Evolutionary conservation across 2,329 filamentous ascomycete genomes (phyloP).

Genomic region (Curvularia verruculosa): DNA sequence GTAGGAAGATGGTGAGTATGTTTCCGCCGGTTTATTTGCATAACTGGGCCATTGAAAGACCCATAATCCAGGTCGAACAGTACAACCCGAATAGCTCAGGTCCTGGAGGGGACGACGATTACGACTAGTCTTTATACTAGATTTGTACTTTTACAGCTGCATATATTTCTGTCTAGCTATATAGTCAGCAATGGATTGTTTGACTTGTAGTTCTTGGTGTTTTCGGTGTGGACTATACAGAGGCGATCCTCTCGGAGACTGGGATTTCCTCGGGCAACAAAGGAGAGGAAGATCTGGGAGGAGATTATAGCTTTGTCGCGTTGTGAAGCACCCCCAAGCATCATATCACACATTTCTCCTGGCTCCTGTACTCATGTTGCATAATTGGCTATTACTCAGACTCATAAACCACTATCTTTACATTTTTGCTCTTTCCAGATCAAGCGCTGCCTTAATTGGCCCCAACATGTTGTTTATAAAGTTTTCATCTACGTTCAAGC

Average conservation of each 20-base stretch:
- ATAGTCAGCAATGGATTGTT: too few relatives aligned
- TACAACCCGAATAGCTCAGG: too few relatives aligned
- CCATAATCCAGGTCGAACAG: too few relatives aligned
- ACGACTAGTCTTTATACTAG: too few relatives aligned
- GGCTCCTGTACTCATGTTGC: neutral
- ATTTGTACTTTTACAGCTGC: too few relatives aligned
- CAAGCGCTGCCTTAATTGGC: slow-evolving; percentile 29
- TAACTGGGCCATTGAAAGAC: too few relatives aligned
- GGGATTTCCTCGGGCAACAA: neutral
- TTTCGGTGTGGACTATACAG: too few relatives aligned
- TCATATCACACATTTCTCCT: neutral
- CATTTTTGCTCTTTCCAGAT: slow-evolving; percentile 24
- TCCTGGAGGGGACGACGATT: too few relatives aligned
- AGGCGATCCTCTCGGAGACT: too few relatives aligned
- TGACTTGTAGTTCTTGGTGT: too few relatives aligned
- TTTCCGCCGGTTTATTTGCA: neutral
- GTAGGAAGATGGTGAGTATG: too few relatives aligned
- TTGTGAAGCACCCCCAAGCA: neutral
- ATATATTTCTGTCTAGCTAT: too few relatives aligned
- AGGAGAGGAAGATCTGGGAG: neutral
- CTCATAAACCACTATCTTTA: neutral
- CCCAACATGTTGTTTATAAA: slow-evolving; percentile 26
- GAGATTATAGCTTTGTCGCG: neutral
- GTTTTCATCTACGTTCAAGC: slow-evolving; percentile 23
- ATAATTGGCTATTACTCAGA: neutral